These are phyloP conservation scores for Coniella lustricola DNA, from an alignment of 2,329 filamentous ascomycete genomes.

Conservation along the genomic window DNA sequence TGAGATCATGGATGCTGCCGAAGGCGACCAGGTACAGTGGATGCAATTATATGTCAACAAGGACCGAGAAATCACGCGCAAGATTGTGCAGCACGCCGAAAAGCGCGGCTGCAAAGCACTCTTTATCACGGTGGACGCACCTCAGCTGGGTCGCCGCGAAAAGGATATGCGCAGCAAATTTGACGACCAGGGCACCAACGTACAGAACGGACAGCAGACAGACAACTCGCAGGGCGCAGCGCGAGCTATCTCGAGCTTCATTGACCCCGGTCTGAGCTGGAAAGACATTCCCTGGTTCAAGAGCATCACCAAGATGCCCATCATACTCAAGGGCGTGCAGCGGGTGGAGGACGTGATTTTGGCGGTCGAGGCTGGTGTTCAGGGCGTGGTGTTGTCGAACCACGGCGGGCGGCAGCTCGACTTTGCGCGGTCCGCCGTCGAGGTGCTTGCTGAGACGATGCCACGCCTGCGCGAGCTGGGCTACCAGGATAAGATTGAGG, in stretches of 20 bases:
- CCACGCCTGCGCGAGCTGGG: conserved; percentile 70
- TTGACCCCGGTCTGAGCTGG: conserved; percentile 91
- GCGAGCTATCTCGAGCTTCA: conserved; percentile 91
- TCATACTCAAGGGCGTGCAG: conserved; percentile 94
- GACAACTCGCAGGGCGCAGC: conserved; percentile 90
- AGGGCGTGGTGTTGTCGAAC: conserved; percentile 91
- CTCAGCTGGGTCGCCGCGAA: conserved; percentile 87
- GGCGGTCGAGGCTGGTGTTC: conserved; percentile 73
- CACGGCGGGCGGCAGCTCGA: conserved; percentile 94
- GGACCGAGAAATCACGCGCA: conserved; percentile 80
- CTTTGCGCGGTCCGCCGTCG: conserved; percentile 80
- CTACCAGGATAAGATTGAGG: conserved; percentile 69
- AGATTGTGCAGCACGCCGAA: conserved; percentile 89
- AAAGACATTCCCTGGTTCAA: conserved; percentile 91
- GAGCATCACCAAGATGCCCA: conserved; percentile 86
- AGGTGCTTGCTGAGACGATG: conserved; percentile 90
- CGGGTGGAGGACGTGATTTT: conserved; percentile 88
- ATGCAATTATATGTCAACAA: conserved; percentile 97
- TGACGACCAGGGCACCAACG: conserved; percentile 71
- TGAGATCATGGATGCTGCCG: conserved; percentile 82
- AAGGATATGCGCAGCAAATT: conserved; percentile 98
- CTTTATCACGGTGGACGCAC: conserved; percentile 97
- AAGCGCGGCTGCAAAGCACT: conserved; percentile 85
- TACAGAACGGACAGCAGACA: conserved; percentile 69
- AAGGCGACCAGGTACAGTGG: conserved; percentile 85